Percentiles rank a stretch among this genome's conserved stretches.
Conservation (phyloP, 805 yeast species). For the Ogataea nitratoaversa region DNA sequence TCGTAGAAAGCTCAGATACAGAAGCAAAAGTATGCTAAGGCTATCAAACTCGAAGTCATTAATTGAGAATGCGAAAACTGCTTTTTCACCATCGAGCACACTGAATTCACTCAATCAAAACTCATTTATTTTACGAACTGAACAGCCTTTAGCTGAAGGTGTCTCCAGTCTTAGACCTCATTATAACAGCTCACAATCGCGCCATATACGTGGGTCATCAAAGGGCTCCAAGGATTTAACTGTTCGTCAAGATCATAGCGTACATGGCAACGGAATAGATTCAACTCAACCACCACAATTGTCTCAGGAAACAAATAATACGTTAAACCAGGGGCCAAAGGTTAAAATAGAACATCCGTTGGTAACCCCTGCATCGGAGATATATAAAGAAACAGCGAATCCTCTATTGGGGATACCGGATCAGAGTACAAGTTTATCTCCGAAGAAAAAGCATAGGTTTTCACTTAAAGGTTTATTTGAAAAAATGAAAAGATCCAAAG, state of each 20-base stretch:
- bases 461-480: conserved; percentile 11
- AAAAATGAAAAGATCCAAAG: conserved; percentile 8
- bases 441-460: conserved; percentile 7
- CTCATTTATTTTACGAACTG: conserved; percentile 3
- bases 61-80: conserved; percentile 18
- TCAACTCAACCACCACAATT: background rate
- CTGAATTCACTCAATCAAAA: conserved; percentile 9
- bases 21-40: conserved; percentile 29
- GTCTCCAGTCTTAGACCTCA: background rate
- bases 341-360: background rate
- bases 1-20: conserved; percentile 23
- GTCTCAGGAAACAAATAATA: too few species aligned
- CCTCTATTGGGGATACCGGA: background rate
- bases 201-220: background rate
- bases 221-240: background rate
- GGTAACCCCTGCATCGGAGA: background rate
- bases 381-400: background rate
- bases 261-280: background rate
- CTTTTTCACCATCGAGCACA: conserved; percentile 15
- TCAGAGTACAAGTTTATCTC: background rate
- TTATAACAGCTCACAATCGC: background rate
- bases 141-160: background rate
- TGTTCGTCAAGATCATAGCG: background rate
- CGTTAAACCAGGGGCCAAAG: too few species aligned
- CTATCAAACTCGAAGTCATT: conserved; percentile 24